Conservation (phyloP, 257 asterid genomes). For the Solanum clarkiae region DNA sequence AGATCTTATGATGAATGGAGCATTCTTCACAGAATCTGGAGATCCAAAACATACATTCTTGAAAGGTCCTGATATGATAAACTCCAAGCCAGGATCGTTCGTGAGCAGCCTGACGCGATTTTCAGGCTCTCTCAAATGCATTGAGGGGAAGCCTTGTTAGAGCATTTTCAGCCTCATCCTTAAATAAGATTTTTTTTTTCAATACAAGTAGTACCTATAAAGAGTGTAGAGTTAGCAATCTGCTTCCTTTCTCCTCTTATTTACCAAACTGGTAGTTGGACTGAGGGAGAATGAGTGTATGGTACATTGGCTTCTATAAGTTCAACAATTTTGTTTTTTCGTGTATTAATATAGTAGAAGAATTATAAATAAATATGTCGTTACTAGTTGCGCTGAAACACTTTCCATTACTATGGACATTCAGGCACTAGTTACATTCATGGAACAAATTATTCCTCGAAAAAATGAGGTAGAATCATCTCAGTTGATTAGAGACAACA, state of each 20-base stretch:
- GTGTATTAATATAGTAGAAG: neutral
- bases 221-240: neutral
- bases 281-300: constrained; percentile 1
- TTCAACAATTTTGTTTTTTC: neutral
- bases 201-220: neutral
- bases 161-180: neutral
- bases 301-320: neutral
- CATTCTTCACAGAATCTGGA: constrained; percentile 68
- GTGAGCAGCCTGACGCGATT: constrained; percentile 22
- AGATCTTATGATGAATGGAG: constrained; percentile 61
- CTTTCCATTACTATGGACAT: neutral
- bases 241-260: constrained; percentile 4
- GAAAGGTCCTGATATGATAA: constrained; percentile 10
- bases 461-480: neutral
- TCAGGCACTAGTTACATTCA: neutral
- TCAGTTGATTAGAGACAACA: no score
- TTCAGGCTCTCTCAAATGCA: constrained; percentile 48
- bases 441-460: neutral
- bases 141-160: constrained; percentile 12
- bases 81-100: constrained; percentile 34
- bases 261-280: neutral
- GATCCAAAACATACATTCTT: constrained; percentile 32
- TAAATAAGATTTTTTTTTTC: neutral
- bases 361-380: neutral
- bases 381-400: neutral